Conservation (phyloP, 495 filamentous ascomycete genomes). For the Rusavskia elegans region DNA sequence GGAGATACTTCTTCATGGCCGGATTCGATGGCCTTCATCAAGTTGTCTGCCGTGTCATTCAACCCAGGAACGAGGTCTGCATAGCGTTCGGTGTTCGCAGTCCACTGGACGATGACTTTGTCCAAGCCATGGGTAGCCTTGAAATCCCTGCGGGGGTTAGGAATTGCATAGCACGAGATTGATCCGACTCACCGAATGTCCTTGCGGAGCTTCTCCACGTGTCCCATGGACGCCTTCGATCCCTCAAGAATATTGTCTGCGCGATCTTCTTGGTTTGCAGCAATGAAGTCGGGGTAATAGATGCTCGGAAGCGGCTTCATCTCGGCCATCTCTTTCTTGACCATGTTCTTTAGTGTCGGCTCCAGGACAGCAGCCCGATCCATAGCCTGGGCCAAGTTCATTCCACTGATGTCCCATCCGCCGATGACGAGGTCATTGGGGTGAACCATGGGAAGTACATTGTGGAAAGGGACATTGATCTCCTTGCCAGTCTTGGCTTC, state of each 20-base stretch:
- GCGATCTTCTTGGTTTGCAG: constrained; percentile 93
- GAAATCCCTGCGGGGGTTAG: constrained; percentile 49
- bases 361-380: constrained; percentile 90
- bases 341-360: constrained; percentile 72
- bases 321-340: constrained; percentile 81
- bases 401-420: constrained; percentile 89
- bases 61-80: constrained; percentile 75
- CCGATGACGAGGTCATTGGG: constrained; percentile 92
- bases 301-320: constrained; percentile 87
- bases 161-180: constrained; percentile 1
- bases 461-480: constrained; percentile 90
- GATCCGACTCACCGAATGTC: constrained; percentile 63
- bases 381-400: constrained; percentile 86
- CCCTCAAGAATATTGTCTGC: constrained; percentile 84
- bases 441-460: constrained; percentile 92
- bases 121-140: constrained; percentile 74
- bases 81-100: constrained; percentile 95
- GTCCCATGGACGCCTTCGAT: constrained; percentile 63
- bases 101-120: constrained; percentile 97
- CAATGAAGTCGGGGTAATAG: constrained; percentile 99
- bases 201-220: constrained; percentile 86
- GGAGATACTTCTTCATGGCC: constrained; percentile 84
- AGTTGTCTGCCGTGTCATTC: constrained; percentile 93
- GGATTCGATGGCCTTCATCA: constrained; percentile 68
- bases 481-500: constrained; percentile 74